Percentiles rank a stretch among this genome's conserved stretches.
These are phyloP conservation scores for Annulohypoxylon nitens DNA, from an alignment of 495 filamentous ascomycete genomes.

Conservation along the genomic window DNA sequence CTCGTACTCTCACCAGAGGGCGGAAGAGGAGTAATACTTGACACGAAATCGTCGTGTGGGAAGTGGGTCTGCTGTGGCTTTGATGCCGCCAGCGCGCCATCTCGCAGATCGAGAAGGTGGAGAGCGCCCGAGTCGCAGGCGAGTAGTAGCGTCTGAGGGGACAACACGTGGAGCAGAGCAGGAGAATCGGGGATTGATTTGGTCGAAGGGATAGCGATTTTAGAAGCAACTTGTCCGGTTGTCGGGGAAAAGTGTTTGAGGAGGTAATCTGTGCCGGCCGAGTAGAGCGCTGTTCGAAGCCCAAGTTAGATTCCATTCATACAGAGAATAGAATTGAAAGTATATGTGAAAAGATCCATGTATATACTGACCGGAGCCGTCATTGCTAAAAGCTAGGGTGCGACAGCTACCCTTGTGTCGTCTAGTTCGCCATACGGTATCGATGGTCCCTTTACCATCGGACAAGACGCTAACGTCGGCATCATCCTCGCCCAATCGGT, in stretches of 20 bases:
- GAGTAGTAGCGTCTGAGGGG: conserved; percentile 88
- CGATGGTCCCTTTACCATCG: conserved; percentile 79
- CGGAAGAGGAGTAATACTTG: conserved; percentile 87
- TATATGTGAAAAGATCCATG: too few relatives aligned
- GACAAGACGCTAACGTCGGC: conserved; percentile 62
- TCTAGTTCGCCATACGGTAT: conserved; percentile 86
- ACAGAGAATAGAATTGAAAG: neutral
- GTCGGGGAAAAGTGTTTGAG: conserved; percentile 86
- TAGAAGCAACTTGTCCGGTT: conserved; percentile 84
- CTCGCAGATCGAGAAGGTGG: conserved; percentile 91
- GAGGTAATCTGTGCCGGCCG: conserved; percentile 88
- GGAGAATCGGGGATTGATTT: conserved; percentile 71
- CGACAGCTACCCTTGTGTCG: conserved; percentile 95
- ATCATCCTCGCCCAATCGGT: conserved; percentile 61
- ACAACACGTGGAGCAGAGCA: conserved; percentile 81
- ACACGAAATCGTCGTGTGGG: conserved; percentile 93
- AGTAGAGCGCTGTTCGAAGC: conserved; percentile 73
- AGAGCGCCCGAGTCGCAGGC: conserved; percentile 90
- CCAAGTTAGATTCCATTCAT: conserved; percentile 30
- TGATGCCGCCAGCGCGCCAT: conserved; percentile 66
- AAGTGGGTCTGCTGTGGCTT: conserved; percentile 82
- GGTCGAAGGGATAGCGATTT: conserved; percentile 72
- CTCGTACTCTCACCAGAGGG: conserved; percentile 80
- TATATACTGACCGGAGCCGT: conserved; percentile 69
- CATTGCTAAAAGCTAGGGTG: conserved; percentile 78